phyloP scores from a whole-genome alignment of 768 basidiomycete genomes.

The Kwoniella shandongensis region DNA sequence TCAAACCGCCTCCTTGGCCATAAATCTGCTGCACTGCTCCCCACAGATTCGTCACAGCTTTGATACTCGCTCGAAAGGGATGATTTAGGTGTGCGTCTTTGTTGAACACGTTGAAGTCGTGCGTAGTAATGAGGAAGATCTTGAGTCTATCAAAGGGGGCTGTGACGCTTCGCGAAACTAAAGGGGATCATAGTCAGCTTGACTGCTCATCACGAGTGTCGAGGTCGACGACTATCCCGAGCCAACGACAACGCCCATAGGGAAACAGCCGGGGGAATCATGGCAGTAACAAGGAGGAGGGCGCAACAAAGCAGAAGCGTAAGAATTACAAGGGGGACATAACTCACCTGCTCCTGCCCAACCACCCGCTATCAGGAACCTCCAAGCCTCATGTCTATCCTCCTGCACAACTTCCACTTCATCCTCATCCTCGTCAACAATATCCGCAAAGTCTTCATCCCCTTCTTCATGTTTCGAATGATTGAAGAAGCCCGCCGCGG shows the following conservation, averaged over 20 bases:
- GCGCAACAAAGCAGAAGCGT: background rate
- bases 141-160: slow-evolving; percentile 97
- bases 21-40: slow-evolving; percentile 79
- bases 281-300: too few species aligned
- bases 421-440: slow-evolving; percentile 23
- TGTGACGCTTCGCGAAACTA: slow-evolving; percentile 93
- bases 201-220: too few species aligned
- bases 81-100: slow-evolving; percentile 18
- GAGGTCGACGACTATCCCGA: too few species aligned
- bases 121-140: slow-evolving; percentile 83
- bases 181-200: background rate
- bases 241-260: too few species aligned
- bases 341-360: slow-evolving; percentile 84
- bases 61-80: slow-evolving; percentile 30
- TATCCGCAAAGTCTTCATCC: slow-evolving; percentile 38
- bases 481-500: slow-evolving; percentile 20
- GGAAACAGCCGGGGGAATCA: too few species aligned
- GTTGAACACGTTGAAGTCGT: slow-evolving; percentile 20
- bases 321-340: background rate
- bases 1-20: slow-evolving; percentile 73
- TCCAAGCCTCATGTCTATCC: slow-evolving; percentile 61
- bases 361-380: slow-evolving; percentile 90
- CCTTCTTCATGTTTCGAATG: slow-evolving; percentile 2
- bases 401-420: slow-evolving; percentile 56
- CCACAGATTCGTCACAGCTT: slow-evolving; percentile 59